Conservation (phyloP, 495 filamentous ascomycete species). For the Darksidea phi region DNA sequence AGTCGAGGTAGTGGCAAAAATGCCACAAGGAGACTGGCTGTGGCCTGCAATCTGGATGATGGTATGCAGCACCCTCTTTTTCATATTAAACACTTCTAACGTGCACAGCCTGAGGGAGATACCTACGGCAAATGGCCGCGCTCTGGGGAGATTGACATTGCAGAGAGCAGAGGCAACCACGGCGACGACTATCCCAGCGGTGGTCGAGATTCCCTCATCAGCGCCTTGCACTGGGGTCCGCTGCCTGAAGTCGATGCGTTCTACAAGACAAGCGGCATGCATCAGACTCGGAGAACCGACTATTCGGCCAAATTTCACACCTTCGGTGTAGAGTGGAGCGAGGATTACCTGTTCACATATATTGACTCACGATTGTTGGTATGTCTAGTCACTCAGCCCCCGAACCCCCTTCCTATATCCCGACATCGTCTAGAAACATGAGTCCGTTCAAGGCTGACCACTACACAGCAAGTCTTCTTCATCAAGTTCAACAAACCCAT, state of each 20-base stretch:
- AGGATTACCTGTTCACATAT: slow-evolving; percentile 39
- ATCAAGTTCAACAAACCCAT: slow-evolving; percentile 34
- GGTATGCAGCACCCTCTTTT: slow-evolving; percentile 2
- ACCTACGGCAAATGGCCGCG: slow-evolving; percentile 36
- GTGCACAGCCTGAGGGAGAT: slow-evolving; percentile 5
- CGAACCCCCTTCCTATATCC: no score
- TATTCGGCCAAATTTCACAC: slow-evolving; percentile 36
- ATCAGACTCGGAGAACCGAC: slow-evolving; percentile 28
- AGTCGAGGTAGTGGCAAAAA: slow-evolving; percentile 49
- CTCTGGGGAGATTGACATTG: slow-evolving; percentile 40
- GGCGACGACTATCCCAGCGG: slow-evolving; percentile 29
- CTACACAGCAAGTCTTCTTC: slow-evolving; percentile 33
- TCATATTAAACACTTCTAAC: background rate
- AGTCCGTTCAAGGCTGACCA: slow-evolving; percentile 4
- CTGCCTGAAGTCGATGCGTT: slow-evolving; percentile 28
- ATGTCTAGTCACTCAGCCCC: background rate
- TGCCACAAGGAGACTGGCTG: slow-evolving; percentile 48
- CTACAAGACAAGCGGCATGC: slow-evolving; percentile 31
- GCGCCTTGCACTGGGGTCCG: slow-evolving; percentile 38
- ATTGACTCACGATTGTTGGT: slow-evolving; percentile 36
- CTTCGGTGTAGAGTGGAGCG: slow-evolving; percentile 37
- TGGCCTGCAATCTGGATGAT: slow-evolving; percentile 53
- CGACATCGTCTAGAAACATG: no score
- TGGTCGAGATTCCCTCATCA: slow-evolving; percentile 33
- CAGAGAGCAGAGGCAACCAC: slow-evolving; percentile 36